Conservation (phyloP, 2,329 filamentous ascomycete genomes). For the Zymoseptoria brevis region DNA sequence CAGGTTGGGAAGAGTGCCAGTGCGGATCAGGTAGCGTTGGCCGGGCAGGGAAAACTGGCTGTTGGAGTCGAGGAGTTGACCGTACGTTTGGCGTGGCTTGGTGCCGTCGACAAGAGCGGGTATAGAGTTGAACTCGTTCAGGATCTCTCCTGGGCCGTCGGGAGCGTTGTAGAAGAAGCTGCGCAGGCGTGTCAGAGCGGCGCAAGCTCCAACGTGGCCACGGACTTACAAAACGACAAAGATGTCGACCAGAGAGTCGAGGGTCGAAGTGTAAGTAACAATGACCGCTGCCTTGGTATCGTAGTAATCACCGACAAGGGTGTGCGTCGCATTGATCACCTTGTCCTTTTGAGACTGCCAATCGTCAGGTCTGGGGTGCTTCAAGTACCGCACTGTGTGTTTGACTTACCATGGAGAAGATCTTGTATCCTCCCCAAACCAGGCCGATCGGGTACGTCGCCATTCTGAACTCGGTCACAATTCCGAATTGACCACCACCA, state of each 20-base stretch:
- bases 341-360: slow-evolving; percentile 26
- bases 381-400: too few relatives aligned
- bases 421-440: slow-evolving; percentile 43
- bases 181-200: neutral
- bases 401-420: slow-evolving; percentile 29
- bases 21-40: slow-evolving; percentile 35
- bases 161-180: slow-evolving; percentile 46
- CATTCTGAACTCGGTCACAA: slow-evolving; percentile 34
- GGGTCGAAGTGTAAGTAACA: slow-evolving; percentile 44
- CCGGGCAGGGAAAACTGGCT: slow-evolving; percentile 11
- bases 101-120: slow-evolving; percentile 13
- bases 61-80: slow-evolving; percentile 15
- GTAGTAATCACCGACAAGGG: slow-evolving; percentile 51
- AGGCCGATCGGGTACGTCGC: slow-evolving; percentile 15
- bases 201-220: neutral
- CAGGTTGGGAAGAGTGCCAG: slow-evolving; percentile 32
- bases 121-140: slow-evolving; percentile 46
- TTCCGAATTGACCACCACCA: slow-evolving; percentile 22
- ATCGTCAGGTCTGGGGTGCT: neutral
- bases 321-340: slow-evolving; percentile 33
- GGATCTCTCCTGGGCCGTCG: slow-evolving; percentile 43
- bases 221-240: slow-evolving; percentile 47
- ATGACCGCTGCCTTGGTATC: slow-evolving; percentile 56
- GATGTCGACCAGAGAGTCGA: slow-evolving; percentile 40
- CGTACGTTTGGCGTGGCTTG: slow-evolving; percentile 8